Base-by-base conservation (phyloP, 164 flowering plant genomes). In the Saururus chinensis region DNA sequence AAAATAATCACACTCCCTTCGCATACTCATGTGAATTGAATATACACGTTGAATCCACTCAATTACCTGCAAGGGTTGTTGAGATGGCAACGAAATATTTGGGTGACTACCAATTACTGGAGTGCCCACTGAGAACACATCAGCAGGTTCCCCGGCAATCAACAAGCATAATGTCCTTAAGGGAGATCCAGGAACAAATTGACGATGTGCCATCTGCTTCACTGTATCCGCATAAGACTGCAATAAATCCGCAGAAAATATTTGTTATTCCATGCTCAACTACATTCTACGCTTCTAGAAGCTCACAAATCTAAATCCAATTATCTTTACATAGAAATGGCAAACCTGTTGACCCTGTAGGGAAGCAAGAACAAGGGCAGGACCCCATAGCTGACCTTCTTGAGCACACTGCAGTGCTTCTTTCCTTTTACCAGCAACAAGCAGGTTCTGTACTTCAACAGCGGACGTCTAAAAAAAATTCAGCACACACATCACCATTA, bases 371-470 rank as follows among this genome's bases (percentile, higher is more conserved):
- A 84, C 79, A 62, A 95, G 83, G 10, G 97, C 99, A 63, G 85
- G 89, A 41, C 96, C 95, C 99, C 99, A 95, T 65, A 95, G 73
- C 68, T 95, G 96, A 73, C 97, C 96, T 72, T 84, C 88, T 68
- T 80, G 85, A 64, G 99, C 99, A 83, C 86, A 81, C 26, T 80
- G 84, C 20, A 95, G 74, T 71, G 99, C 99, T 72, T 91, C 97
- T 68, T 68, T 79, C 72, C 82, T 85, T 74, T 79, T 82, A 68
- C 99, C 99, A 73, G 97, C 78, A 59, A 91, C 95, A 68, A 95
- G 86, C 80, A 91, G 96, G 65, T 74, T 80, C 70, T 95, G 96
- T 51, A 95, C 95, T 76, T 88, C 93, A 72, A 77, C 72, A 56
- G 99, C 97, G 66, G 97, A 79, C 65, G 82, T 89, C 99, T 95